phyloP scores from a whole-genome alignment of 306 rosid species.

The Fragaria nilgerrensis region DNA sequence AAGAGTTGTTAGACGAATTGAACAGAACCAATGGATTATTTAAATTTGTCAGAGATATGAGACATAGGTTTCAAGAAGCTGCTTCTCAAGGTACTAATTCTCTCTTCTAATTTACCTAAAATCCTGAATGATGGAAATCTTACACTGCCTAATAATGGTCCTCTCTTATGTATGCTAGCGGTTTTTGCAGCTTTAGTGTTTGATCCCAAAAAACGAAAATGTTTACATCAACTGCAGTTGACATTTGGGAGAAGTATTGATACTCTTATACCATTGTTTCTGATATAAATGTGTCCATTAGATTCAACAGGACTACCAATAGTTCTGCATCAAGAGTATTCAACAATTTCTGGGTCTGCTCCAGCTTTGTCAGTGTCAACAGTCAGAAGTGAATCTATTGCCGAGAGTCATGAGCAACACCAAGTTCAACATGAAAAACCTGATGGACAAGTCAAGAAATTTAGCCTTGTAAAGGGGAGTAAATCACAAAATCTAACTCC shows the following conservation, averaged over 20 bases:
- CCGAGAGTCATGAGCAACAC: constrained; percentile 35
- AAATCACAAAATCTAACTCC: constrained; percentile 41
- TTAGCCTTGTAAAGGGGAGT: constrained; percentile 31
- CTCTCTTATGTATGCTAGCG: not conserved
- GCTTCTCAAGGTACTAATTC: constrained; percentile 50
- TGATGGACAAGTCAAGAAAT: constrained; percentile 36
- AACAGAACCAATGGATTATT: constrained; percentile 79
- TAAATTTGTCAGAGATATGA: constrained; percentile 77
- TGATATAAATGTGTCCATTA: not conserved
- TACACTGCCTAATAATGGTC: not conserved
- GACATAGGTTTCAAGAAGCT: constrained; percentile 74
- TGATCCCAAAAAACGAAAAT: not conserved
- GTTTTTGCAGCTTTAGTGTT: not conserved
- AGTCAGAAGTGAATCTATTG: constrained; percentile 50
- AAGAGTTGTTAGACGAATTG: constrained; percentile 62
- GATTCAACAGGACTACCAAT: constrained; percentile 40
- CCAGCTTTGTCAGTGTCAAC: constrained; percentile 58
- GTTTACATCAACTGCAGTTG: not conserved
- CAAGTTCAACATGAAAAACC: constrained; percentile 37
- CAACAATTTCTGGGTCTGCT: constrained; percentile 59
- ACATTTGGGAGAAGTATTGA: not conserved
- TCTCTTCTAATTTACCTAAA: not conserved
- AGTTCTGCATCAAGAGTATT: constrained; percentile 50
- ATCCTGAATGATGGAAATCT: constrained; percentile 22
- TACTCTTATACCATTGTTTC: constrained; percentile 1